These are phyloP conservation scores for Drosera capensis DNA, from an alignment of 148 eudicot genomes.

Conservation along the genomic window DNA sequence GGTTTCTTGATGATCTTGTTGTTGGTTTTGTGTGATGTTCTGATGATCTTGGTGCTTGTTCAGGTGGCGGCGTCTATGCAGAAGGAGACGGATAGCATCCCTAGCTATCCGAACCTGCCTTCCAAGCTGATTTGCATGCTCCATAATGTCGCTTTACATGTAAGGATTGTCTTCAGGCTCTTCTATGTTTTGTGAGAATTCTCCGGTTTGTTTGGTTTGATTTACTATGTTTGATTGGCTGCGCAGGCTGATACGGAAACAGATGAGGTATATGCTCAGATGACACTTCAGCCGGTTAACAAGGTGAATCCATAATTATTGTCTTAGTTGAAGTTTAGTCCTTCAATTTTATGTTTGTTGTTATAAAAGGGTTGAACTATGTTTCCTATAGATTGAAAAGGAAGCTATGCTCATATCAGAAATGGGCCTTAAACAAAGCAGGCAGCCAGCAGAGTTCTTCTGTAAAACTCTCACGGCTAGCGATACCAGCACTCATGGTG, in stretches of 20 bases:
- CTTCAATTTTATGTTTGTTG: background rate
- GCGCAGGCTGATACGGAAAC: conserved; percentile 92
- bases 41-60: too few relatives aligned
- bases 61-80: conserved; percentile 99
- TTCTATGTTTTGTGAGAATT: background rate
- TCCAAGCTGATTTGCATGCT: conserved; percentile 97
- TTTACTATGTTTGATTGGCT: background rate
- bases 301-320: conserved; percentile 38
- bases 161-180: conserved; percentile 19
- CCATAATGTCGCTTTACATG: conserved; percentile 80
- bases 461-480: conserved; percentile 99
- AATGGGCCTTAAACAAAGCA: conserved; percentile 79
- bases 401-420: conserved; percentile 88
- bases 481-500: conserved; percentile 99
- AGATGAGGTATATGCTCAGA: conserved; percentile 98
- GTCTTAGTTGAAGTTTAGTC: background rate
- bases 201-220: background rate
- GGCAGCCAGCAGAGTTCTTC: conserved; percentile 90
- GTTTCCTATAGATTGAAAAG: conserved; percentile 55
- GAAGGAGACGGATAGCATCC: conserved; percentile 70
- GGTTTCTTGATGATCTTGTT: background rate
- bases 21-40: too few relatives aligned
- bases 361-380: background rate
- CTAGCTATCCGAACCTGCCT: conserved; percentile 92
- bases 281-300: conserved; percentile 95